Evolutionary conservation across 805 yeast species (phyloP), one percentile per base, ranked within the genome.

Genomic region (Nakazawaea laoshanensis): DNA sequence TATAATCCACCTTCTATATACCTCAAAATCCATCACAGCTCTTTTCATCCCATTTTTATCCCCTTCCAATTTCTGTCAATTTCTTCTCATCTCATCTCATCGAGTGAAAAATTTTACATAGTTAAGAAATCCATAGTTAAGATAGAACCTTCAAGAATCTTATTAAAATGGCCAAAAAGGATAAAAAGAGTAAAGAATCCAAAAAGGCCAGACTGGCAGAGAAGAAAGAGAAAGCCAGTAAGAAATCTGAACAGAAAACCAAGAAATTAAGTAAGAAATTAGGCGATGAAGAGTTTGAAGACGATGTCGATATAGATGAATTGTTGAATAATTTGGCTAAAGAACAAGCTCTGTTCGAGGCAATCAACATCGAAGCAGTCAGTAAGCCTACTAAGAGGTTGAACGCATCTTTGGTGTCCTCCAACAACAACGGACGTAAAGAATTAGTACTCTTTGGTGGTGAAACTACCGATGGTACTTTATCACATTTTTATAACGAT

Each of bases 371-470:
- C 13, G 77, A 75, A 16, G 54, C 65, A 1, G 68, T 75, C 16
- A 55, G 56, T 1, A 65, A 69, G 35, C 96, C 96, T 0, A 48
- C 74, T 1, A 74, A 65, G 39, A 65, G 97, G 37, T 66, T 83
- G 38, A 86, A 82, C 48, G 74, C 88, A 0, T 63, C 89, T 0
- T 59, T 89, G 66, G 75, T 82, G 17, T 70, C 92, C 0, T 74
- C 73, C 41, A 94, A 95, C 5, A 56, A 66, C 10, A 84, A 78
- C 38, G 84, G 84, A 4, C 80, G 78, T 43, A 65, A 74, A 14
- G 98, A 89, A 56, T 59, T 89, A 38, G 50, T 87, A 11, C 53
- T 89, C 30, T 89, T 88, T 61, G 98, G 97, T 30, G 98, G 98
- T 46, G 98, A 89, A 57, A 55, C 59, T 30, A 56, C 66, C 15